Conservation (phyloP, 495 filamentous ascomycete species). For the Hypomontagnella submonticulosa region DNA sequence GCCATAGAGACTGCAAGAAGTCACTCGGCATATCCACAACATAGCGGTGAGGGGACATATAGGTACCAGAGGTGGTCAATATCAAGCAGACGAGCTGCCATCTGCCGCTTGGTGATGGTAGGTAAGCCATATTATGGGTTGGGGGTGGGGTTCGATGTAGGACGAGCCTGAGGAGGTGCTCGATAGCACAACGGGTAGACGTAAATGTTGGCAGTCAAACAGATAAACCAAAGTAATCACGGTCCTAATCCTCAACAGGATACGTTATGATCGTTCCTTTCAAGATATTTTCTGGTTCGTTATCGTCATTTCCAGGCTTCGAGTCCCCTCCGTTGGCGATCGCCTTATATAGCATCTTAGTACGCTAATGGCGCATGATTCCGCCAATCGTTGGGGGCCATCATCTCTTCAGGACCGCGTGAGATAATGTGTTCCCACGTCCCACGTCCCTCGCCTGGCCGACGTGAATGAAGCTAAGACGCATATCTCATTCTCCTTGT, state of each 20-base stretch:
- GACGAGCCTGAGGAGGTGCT: slow-evolving; percentile 7
- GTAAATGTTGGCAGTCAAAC: not conserved
- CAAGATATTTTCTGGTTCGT: slow-evolving; percentile 1
- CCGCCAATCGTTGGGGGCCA: slow-evolving; percentile 15
- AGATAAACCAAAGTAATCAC: slow-evolving; percentile 11
- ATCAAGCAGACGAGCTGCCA: slow-evolving; percentile 39
- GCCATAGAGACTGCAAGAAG: slow-evolving; percentile 46
- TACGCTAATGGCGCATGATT: not conserved
- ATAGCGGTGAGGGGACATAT: slow-evolving; percentile 33
- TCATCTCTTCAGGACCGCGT: not conserved
- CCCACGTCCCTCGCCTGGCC: not conserved
- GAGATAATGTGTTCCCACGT: not conserved
- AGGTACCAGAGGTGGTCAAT: slow-evolving; percentile 34
- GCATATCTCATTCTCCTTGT: slow-evolving; percentile 4
- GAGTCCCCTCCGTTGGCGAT: slow-evolving; percentile 16
- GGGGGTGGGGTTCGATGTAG: slow-evolving; percentile 24
- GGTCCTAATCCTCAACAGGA: slow-evolving; percentile 12
- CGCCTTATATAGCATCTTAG: slow-evolving; percentile 28
- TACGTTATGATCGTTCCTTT: slow-evolving; percentile 6
- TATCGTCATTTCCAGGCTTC: slow-evolving; percentile 9
- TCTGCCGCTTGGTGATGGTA: slow-evolving; percentile 32
- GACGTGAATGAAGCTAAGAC: slow-evolving; percentile 1
- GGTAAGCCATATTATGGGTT: slow-evolving; percentile 22
- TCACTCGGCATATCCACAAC: slow-evolving; percentile 27
- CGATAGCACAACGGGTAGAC: slow-evolving; percentile 5